Conservation (phyloP, 2,329 filamentous ascomycete species). For the Trichoderma gracile region DNA sequence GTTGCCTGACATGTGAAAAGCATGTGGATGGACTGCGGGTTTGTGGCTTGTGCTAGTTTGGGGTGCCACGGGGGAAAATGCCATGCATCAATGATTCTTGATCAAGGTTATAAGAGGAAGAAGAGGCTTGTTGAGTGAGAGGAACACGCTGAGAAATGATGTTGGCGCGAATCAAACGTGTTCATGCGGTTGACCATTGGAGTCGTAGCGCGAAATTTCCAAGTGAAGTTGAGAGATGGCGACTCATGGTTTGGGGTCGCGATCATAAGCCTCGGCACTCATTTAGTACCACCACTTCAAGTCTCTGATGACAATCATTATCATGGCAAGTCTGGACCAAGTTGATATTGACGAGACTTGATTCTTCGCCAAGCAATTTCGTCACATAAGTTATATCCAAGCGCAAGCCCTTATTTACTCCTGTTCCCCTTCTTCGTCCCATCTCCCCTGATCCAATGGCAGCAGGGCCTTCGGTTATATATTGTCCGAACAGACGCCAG, state of each 20-base stretch:
- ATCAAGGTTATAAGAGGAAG: background rate
- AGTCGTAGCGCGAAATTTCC: background rate
- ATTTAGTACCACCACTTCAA: too few relatives aligned
- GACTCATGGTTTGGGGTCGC: background rate
- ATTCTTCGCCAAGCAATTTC: too few relatives aligned
- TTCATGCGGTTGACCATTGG: too few relatives aligned
- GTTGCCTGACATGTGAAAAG: slow-evolving; percentile 21
- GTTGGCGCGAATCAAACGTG: too few relatives aligned
- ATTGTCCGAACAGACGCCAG: slow-evolving; percentile 9
- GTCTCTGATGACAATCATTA: background rate
- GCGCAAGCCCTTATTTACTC: too few relatives aligned
- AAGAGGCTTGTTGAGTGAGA: background rate
- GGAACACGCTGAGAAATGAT: background rate
- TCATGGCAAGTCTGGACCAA: too few relatives aligned
- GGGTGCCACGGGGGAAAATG: background rate
- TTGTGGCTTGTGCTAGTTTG: background rate
- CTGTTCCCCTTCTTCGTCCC: background rate
- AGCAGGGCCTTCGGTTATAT: slow-evolving; percentile 18
- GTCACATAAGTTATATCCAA: too few relatives aligned
- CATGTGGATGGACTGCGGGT: slow-evolving; percentile 11
- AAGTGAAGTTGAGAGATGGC: too few relatives aligned
- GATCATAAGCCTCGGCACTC: too few relatives aligned
- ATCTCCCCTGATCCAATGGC: background rate
- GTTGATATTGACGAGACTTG: too few relatives aligned
- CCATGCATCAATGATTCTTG: background rate